Evolutionary conservation across 2,329 filamentous ascomycete species (phyloP), one percentile per base, ranked within the genome.

Genomic region (Arthrobotrys sinensis): DNA sequence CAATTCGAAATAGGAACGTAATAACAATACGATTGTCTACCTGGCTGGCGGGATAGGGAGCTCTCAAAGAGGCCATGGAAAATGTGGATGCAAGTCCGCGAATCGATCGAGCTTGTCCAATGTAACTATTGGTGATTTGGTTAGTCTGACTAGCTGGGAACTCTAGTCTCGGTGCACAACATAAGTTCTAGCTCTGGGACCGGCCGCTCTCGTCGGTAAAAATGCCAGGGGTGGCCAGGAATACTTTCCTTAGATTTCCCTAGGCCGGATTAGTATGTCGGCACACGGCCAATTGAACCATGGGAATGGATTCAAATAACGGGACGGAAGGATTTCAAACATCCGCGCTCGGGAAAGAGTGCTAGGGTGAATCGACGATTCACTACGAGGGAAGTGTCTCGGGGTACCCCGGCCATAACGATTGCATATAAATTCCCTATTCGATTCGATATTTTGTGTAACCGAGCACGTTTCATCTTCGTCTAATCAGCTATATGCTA

Each of bases 261-360:
- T 12, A 12, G 3, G 14, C 43, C n/a, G 21, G 64, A 19, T 11
- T 16, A 10, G 19, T 52, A 12, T 16, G 34, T 55, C 64, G 14
- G 50, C 62, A 28, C 57, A 50, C 28, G 32, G 16, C 19, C 40
- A 43, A 45, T 28, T 24, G 64, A 55, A 62, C 21, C 40, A 11
- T 62, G 52, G 48, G 36, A 14, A 28, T n/a, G 40, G 43, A 52
- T 8, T 24, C 10, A 50, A 38, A 45, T 21, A 21, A 48, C 60
- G 63, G 63, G 14, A 43, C 64, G 71, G 71, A 69, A 69, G 10
- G 19, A 64, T 48, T 69, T 76, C 55, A 68, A 16, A 50, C 53
- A 48, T 57, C 71, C 71, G 64, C 40, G 34, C 21, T 45, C 19
- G 3, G 55, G 36, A 8, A 43, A 28, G 36, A n/a, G n/a, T 28